Base-by-base conservation (phyloP, 2,329 filamentous ascomycete genomes). In the Plenodomus tracheiphilus region DNA sequence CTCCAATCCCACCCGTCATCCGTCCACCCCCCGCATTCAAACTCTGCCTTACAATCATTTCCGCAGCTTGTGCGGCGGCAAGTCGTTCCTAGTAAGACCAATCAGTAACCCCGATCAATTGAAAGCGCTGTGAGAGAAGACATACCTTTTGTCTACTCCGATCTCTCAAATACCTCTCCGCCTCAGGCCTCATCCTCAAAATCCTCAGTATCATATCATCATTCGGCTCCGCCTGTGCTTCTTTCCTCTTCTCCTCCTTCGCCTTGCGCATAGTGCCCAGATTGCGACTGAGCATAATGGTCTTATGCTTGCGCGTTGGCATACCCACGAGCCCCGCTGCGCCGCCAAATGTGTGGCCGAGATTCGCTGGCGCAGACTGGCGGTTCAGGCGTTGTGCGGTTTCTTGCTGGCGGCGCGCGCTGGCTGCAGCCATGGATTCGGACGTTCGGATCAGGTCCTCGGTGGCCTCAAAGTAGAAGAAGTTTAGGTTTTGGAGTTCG, bases 191-290 rank as follows among this genome's bases (percentile, higher is more conserved):
- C 94, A 99, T 99, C 43, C 94, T 83, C 58, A 99, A 74, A 58
- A 99, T 99, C 17, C 94, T 83, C 63, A 99, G 74, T 59, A 99
- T 97, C 89, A 97, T 97, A 70, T 99, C 94, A 72, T 99, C 94
- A 69, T 88, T 96, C 1, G 94, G 93, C 70, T 97, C 94, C 1
- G 94, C 93, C 70, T 99, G 94, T 1, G 91, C 91, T 70, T 97
- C 93, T 62, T 92, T 91, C 56, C 94, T 82, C 77, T 96, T 97
- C 74, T 96, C 93, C 71, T 96, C 91, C 74, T 97, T 97, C 35
- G 89, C 91, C 68, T 93, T 90, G 62, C 86, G 87, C 91, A 99
- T 97, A 7, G 94, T 97, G 39, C 94, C 94, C 45, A 99, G 76
- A 70, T 97, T 99, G 48, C 93, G 86, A 62, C 85, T 91, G 75